Evolutionary conservation across 768 basidiomycete genomes (phyloP).

Genomic region (Omphalotus guepiniiformis): DNA sequence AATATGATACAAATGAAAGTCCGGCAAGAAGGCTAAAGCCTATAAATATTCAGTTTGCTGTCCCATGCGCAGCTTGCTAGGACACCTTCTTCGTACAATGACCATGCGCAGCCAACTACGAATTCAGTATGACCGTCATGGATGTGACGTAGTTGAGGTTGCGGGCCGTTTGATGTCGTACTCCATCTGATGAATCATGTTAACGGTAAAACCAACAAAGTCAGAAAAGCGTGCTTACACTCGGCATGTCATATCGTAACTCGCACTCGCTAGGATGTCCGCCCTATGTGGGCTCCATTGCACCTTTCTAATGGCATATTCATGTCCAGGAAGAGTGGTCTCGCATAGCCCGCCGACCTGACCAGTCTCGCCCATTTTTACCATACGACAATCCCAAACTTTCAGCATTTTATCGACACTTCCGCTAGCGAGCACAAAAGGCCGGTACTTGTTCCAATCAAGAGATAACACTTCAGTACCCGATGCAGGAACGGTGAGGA

Average conservation of each 20-base stretch:
- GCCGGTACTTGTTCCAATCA: constrained; percentile 93
- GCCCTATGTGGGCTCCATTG: constrained; percentile 84
- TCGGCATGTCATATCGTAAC: constrained; percentile 95
- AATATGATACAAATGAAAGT: no score
- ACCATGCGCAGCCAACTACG: constrained; percentile 89
- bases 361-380: constrained; percentile 48
- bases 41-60: constrained; percentile 74
- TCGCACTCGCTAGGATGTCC: constrained; percentile 62
- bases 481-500: constrained; percentile 74
- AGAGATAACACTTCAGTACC: constrained; percentile 74
- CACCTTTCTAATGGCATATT: constrained; percentile 85
- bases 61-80: constrained; percentile 95
- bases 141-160: constrained; percentile 56
- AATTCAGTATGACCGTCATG: constrained; percentile 94
- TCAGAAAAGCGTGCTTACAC: no score
- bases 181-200: constrained; percentile 55
- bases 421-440: constrained; percentile 69
- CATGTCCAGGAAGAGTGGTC: constrained; percentile 72
- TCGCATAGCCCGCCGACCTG: constrained; percentile 73
- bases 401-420: constrained; percentile 75
- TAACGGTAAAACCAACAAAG: constrained; percentile 19
- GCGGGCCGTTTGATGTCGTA: constrained; percentile 47
- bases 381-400: constrained; percentile 88
- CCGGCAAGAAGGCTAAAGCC: no score
- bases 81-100: constrained; percentile 83